Conservation (phyloP, 306 rosid genomes). For the Quercus parvula region DNA sequence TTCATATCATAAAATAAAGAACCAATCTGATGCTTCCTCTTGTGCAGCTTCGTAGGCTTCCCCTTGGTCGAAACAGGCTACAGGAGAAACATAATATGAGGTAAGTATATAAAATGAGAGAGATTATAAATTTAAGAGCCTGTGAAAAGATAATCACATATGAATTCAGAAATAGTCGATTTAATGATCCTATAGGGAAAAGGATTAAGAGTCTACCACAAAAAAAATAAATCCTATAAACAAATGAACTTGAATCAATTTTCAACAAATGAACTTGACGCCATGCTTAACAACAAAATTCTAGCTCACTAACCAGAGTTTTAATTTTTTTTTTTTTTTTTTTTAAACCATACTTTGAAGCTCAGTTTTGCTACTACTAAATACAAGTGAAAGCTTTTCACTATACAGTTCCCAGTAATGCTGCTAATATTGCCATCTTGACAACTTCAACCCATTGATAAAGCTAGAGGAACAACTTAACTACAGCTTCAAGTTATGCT, state of each 20-base stretch:
- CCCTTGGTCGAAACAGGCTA: slow-evolving; percentile 79
- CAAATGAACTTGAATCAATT: not conserved
- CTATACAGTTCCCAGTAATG: not conserved
- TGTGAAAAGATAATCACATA: not conserved
- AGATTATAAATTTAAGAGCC: not conserved
- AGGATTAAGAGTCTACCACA: not conserved
- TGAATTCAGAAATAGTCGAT: not conserved
- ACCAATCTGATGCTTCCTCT: slow-evolving; percentile 97
- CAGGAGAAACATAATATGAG: slow-evolving; percentile 4
- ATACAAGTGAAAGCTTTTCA: not conserved
- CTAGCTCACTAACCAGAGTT: not conserved
- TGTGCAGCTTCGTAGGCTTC: slow-evolving; percentile 83
- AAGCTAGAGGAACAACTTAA: not conserved
- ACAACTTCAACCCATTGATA: not conserved
- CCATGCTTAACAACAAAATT: not conserved
- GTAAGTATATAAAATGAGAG: not conserved
- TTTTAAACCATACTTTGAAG: not conserved
- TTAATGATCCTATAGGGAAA: not conserved
- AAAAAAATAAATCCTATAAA: not conserved
- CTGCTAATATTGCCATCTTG: not conserved
- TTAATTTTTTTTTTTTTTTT: not conserved
- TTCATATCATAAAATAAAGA: slow-evolving; percentile 78
- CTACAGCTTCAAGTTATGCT: not conserved
- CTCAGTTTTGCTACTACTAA: not conserved
- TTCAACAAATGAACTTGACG: not conserved